Conservation (phyloP, 331 rosid genomes). For the Acacia concinna region DNA sequence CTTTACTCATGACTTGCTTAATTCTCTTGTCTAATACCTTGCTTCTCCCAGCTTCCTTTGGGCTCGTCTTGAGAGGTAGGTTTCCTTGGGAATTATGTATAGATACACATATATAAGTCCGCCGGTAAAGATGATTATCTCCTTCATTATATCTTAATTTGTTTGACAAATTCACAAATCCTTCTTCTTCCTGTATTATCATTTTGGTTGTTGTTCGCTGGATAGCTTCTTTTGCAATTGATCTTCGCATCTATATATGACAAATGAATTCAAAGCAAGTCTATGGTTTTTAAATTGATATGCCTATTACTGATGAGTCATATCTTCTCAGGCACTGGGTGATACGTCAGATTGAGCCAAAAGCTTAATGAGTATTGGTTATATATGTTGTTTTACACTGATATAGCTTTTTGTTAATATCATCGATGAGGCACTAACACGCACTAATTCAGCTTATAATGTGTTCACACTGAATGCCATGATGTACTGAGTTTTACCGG, state of each 20-base stretch:
- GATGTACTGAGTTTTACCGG: background rate
- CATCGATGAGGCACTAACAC: background rate
- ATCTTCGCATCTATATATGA: background rate
- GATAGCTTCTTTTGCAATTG: constrained; percentile 22
- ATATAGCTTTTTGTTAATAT: background rate
- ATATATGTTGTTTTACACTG: background rate
- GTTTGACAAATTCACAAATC: constrained; percentile 29
- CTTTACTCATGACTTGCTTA: constrained; percentile 9
- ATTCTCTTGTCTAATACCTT: background rate
- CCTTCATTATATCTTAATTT: background rate
- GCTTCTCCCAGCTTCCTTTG: background rate
- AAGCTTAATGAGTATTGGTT: background rate
- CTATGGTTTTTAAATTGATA: background rate
- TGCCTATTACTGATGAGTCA: too few relatives aligned
- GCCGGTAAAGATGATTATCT: constrained; percentile 22
- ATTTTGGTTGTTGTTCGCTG: constrained; percentile 30
- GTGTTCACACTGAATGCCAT: background rate
- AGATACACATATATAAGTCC: background rate
- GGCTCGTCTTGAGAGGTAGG: constrained; percentile 28
- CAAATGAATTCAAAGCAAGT: background rate
- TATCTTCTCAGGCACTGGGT: too few relatives aligned
- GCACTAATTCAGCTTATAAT: background rate
- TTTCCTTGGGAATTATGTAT: constrained; percentile 3
- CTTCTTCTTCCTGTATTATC: constrained; percentile 31
- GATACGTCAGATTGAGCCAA: too few relatives aligned